Base-by-base conservation (phyloP, 1,139 yeast species). In the Kluyveromyces sp. region DNA sequence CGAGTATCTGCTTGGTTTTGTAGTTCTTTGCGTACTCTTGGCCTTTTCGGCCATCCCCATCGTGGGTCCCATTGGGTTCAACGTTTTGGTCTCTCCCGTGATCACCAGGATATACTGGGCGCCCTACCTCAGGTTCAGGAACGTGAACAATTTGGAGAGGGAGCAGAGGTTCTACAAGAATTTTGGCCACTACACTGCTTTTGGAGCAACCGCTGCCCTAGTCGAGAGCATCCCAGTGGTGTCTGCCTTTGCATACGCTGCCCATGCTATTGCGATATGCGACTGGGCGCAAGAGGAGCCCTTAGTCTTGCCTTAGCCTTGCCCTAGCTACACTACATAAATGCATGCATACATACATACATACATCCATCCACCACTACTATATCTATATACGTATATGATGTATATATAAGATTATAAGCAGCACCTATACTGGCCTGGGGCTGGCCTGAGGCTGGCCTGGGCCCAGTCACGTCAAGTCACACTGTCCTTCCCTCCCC, bases 191-290 rank as follows among this genome's bases (percentile, higher is more conserved):
- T 61, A 59, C 47, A 42, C 53, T 28, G 59, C 62, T 2, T 62
- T 62, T 50, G 67, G 67, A 1, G 25, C 60, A 7, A 49, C 53
- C 5, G 63, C 64, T 2, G 57, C 58, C 5, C 43, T 57, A 31
- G 39, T 61, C 30, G 66, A 63, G 42, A 47, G 53, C 25, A 42
- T 59, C 1, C 67, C 67, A 28, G 46, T 59, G n/a, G 32, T 62
- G 21, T 50, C 67, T 2, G 64, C 63, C 4, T 40, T 63, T n/a
- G 50, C 57, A 5, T 43, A 57, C 25, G 51, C 61, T 25, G 52
- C 64, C 8, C 61, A 62, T 46, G 51, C 54, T 4, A 53, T 59
- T 10, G 64, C 61, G 34, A 55, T 54, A 4, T 58, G 64, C n/a
- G 43, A 62, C 31, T 57, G 61, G 56, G 59, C 55, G 1, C 44